Base-by-base conservation (phyloP, 2,329 filamentous ascomycete species). In the Chaetomiaceae sp. region DNA sequence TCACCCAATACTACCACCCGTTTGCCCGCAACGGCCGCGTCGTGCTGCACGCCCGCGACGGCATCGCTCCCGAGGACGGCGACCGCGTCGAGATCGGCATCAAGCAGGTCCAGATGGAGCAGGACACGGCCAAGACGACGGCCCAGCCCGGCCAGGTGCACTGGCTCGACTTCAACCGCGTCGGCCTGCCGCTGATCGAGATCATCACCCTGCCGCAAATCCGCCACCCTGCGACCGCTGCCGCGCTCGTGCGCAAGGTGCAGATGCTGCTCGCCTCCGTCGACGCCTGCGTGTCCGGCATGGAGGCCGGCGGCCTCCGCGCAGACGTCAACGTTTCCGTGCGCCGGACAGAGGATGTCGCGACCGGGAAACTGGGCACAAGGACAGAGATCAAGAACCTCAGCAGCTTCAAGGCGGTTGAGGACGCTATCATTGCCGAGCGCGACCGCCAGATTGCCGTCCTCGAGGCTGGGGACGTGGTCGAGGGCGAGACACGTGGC, bases 351-450 rank as follows among this genome's bases (percentile, higher is more conserved):
- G 76, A 75, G n/a, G 75, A 75, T 15, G 39, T n/a, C 15, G 63
- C 66, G 0, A 57, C 59, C 12, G 63, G 55, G 1, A 67, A 67
- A 3, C 77, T 97, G 0, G 94, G 94, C 2, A 90, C 91, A 61
- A 81, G 92, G 50, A 96, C 91, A 0, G 94, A 99, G 71, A 97
- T 99, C 73, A 99, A 99, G 72, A 99, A 99, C 65, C 67, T 99
- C 61, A 92, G 88, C 68, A 95, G 89, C 50, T 91, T 96, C 75
- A 96, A 95, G 68, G 90, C 91, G 0, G 87, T 99, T 1, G 91
- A 97, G 69, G 91, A 96, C 63, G 92, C 94, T 37, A 91, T 99
- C 57, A 85, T 92, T 49, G 89, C 91, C 0, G 94, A 99, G 71
- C 82, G 91, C 31, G 86, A 95, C 65, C 82, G 94, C 1, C 94